phyloP scores from a whole-genome alignment of 257 asterid species.

The Craterostigma plantagineum region DNA sequence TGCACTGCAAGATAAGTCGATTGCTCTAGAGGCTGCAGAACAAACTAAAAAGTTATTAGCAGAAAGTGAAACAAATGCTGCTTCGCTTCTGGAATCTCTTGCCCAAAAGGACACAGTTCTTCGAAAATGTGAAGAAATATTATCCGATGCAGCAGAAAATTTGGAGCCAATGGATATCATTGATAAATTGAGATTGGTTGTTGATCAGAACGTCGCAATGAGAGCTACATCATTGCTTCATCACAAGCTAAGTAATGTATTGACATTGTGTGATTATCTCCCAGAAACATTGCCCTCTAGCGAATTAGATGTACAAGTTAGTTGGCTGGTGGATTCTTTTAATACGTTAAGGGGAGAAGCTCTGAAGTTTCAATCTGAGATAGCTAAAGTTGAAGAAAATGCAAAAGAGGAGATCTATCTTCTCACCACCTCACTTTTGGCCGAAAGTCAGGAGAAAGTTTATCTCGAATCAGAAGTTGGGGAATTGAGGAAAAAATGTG shows the following conservation, averaged over 20 bases:
- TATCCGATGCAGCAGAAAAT: slow-evolving; percentile 28
- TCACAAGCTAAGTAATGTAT: slow-evolving; percentile 24
- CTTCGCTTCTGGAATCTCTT: slow-evolving; percentile 53
- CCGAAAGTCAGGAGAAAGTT: slow-evolving; percentile 42
- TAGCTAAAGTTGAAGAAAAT: slow-evolving; percentile 31
- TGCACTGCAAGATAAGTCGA: slow-evolving; percentile 61
- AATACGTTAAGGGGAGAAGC: slow-evolving; percentile 39
- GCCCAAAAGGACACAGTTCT: slow-evolving; percentile 40
- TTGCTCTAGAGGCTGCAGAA: slow-evolving; percentile 54
- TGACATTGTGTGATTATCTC: slow-evolving; percentile 24
- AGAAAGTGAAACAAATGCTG: slow-evolving; percentile 29
- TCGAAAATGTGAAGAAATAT: slow-evolving; percentile 48
- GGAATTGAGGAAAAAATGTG: slow-evolving; percentile 27
- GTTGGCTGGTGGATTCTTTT: slow-evolving; percentile 57
- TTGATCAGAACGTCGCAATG: slow-evolving; percentile 40
- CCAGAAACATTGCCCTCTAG: slow-evolving; percentile 47
- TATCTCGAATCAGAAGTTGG: slow-evolving; percentile 50
- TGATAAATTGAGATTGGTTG: slow-evolving; percentile 50
- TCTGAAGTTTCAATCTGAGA: slow-evolving; percentile 34
- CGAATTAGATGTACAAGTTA: slow-evolving; percentile 27
- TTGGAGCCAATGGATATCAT: slow-evolving; percentile 32
- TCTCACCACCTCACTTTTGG: slow-evolving; percentile 36
- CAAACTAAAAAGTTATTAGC: slow-evolving; percentile 30
- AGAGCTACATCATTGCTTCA: slow-evolving; percentile 32
- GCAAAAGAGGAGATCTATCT: slow-evolving; percentile 34